Evolutionary conservation across 2,329 filamentous ascomycete genomes (phyloP).

Genomic region (Nigrospora sphaerica): DNA sequence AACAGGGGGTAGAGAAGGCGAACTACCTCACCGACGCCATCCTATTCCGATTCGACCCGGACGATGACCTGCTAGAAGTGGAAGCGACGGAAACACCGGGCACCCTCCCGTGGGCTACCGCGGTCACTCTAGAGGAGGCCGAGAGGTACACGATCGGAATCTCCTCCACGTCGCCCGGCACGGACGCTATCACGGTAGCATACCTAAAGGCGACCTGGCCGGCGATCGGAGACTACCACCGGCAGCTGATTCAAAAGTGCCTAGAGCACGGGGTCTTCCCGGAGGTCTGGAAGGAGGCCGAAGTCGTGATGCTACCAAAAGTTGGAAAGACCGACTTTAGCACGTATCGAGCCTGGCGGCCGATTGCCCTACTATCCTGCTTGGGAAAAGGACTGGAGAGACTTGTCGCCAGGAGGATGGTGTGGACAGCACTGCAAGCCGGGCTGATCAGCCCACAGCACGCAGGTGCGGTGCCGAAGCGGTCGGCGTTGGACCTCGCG

Average conservation of each 20-base stretch:
- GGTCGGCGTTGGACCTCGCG: conserved; percentile 1
- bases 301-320: conserved; percentile 7
- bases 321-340: conserved; percentile 3
- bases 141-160: background rate
- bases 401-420: conserved; percentile 1
- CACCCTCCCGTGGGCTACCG: background rate
- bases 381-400: conserved; percentile 7
- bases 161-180: background rate
- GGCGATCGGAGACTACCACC: background rate
- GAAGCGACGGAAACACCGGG: background rate
- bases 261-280: conserved; percentile 1
- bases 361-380: conserved; percentile 7
- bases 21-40: background rate
- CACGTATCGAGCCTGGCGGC: conserved; percentile 1
- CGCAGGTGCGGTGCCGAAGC: conserved; percentile 1
- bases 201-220: background rate
- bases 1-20: background rate
- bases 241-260: conserved; percentile 2
- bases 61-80: background rate
- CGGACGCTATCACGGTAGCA: background rate
- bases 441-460: conserved; percentile 2
- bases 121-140: background rate
- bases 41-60: background rate
- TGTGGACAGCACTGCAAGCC: background rate
- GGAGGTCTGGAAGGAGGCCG: background rate